These are phyloP conservation scores for Sporodiniella umbellata DNA, from an alignment of 371 early-diverging fungal genomes.

Conservation along the genomic window DNA sequence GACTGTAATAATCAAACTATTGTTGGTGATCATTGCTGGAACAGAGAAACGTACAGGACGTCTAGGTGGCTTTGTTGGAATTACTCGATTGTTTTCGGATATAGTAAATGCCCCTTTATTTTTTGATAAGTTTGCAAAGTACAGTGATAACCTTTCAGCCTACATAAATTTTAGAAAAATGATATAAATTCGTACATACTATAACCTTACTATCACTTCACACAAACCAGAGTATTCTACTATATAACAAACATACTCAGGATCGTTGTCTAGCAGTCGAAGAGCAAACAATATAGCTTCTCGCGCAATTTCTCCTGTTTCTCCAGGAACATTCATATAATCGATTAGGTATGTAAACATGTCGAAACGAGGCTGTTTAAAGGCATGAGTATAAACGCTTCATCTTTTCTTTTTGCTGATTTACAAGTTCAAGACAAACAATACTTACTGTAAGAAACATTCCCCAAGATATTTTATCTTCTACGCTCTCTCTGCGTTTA, in stretches of 20 bases:
- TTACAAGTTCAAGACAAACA: no score
- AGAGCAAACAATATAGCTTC: conserved; percentile 49
- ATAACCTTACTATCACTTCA: conserved; percentile 40
- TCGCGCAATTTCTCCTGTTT: conserved; percentile 51
- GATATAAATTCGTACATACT: background rate
- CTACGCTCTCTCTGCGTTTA: conserved; percentile 40
- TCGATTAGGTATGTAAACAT: conserved; percentile 50
- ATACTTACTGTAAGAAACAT: conserved; percentile 38
- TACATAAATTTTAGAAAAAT: background rate
- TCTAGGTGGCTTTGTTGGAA: conserved; percentile 35
- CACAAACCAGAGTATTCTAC: conserved; percentile 51
- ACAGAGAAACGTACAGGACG: conserved; percentile 41
- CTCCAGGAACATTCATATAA: conserved; percentile 52
- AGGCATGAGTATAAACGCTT: background rate
- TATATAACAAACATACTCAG: conserved; percentile 50
- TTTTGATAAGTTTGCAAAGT: conserved; percentile 43
- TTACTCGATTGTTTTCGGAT: conserved; percentile 34
- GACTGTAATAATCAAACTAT: conserved; percentile 42
- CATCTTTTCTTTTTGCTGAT: background rate
- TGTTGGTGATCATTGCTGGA: conserved; percentile 46
- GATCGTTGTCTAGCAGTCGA: conserved; percentile 42
- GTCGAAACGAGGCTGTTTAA: conserved; percentile 44
- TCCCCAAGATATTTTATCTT: conserved; percentile 48
- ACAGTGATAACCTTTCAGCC: conserved; percentile 43
- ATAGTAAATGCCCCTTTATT: conserved; percentile 44